Evolutionary conservation across 495 filamentous ascomycete species (phyloP), one percentile per base, ranked within the genome.

Genomic region (Annulohypoxylon stygium): DNA sequence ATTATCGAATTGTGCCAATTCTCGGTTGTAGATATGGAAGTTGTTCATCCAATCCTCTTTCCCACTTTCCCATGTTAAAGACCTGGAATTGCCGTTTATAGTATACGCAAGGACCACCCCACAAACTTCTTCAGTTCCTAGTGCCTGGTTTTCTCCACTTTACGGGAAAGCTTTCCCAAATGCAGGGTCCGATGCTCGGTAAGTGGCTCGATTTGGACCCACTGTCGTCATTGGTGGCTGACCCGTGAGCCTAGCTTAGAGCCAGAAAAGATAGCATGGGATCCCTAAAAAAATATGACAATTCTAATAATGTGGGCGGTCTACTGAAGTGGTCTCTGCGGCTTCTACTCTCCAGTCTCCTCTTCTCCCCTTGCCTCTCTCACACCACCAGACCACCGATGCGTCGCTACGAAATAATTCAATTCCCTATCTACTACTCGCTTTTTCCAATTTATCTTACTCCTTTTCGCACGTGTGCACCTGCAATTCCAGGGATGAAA

Each of bases 101-200:
- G 53, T n/a, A 53, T 65, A 65, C 41, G 70, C 70, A 69, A 57
- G 37, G 71, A 62, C 71, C 66, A 74, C 66, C 71, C 71, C 66
- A 39, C 65, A 73, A 60, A 55, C 18, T n/a, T 33, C n/a, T 2
- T 8, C 2, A 23, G 18, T 48, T 25, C 65, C 45, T 26, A 39
- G 50, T 45, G n/a, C 45, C 36, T 60, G 45, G 66, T 57, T 30
- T 58, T 70, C 66, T 54, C 71, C 71, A 74, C 62, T 70, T 61
- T 43, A 58, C 57, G 41, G 50, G 50, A 54, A n/a, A 54, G 57
- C 67, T 67, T 71, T 54, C 43, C 58, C 37, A 71, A 68, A 75
- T 78, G 77, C 77, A 78, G 77, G 77, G 77, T 78, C 77, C 75
- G 77, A 78, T 76, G 63, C 64, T 78, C 77, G 72, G 74, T 57